A percentile compares a stretch with the other conserved stretches of the same genome.
Evolutionary conservation across 2,329 filamentous ascomycete genomes (phyloP).

Genomic region (Gnomoniopsis sp.): DNA sequence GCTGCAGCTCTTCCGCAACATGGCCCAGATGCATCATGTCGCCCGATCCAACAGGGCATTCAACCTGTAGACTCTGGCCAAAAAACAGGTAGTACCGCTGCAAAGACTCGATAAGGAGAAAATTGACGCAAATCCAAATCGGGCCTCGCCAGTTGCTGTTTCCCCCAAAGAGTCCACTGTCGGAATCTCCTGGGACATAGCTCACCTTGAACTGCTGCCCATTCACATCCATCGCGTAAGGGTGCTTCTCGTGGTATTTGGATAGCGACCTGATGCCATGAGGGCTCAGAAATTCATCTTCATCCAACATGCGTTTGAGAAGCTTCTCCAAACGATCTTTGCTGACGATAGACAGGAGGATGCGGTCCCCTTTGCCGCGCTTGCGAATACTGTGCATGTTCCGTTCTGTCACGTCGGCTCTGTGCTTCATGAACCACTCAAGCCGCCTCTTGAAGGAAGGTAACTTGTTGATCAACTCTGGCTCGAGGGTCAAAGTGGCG

Average conservation of each 20-base stretch:
- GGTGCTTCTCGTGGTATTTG: conserved; percentile 84
- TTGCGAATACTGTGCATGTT: conserved; percentile 93
- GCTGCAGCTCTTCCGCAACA: conserved; percentile 91
- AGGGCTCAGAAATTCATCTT: conserved; percentile 86
- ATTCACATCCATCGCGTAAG: conserved; percentile 94
- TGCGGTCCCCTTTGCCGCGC: conserved; percentile 83
- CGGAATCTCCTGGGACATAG: conserved; percentile 93
- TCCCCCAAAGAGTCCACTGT: conserved; percentile 90
- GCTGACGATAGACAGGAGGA: conserved; percentile 86
- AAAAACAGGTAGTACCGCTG: conserved; percentile 97
- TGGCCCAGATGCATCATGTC: conserved; percentile 95
- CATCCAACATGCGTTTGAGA: conserved; percentile 85
- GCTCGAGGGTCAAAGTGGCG: conserved; percentile 86
- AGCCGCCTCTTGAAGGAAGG: conserved; percentile 90
- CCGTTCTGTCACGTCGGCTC: conserved; percentile 79
- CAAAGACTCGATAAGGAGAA: conserved; percentile 88
- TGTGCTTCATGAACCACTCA: conserved; percentile 91
- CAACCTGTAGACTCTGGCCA: conserved; percentile 80
- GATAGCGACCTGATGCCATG: conserved; percentile 91
- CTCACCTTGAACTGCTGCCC: conserved; percentile 83
- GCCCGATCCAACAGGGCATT: conserved; percentile 90
- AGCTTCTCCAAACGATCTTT: conserved; percentile 90
- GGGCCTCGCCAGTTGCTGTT: conserved; percentile 98
- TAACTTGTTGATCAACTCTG: conserved; percentile 86
- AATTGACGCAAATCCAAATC: conserved; percentile 96